Percentiles rank a stretch among this genome's conserved stretches.
Conservation (phyloP, 2,329 filamentous ascomycete genomes). For the Eutypa lata region DNA sequence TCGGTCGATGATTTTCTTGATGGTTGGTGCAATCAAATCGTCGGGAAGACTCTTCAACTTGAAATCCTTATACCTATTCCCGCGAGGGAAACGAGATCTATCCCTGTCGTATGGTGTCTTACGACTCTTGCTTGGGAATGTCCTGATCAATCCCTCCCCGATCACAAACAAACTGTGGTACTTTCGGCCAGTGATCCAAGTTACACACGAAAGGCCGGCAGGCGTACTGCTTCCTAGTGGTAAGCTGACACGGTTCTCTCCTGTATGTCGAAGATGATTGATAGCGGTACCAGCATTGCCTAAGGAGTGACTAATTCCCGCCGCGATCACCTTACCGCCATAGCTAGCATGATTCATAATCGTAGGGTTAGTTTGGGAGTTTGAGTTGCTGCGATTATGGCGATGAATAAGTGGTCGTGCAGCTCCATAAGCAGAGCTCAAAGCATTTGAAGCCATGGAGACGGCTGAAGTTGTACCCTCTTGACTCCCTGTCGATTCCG, state of each 20-base stretch:
- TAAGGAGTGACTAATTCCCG: slow-evolving; percentile 70
- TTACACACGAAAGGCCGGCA: slow-evolving; percentile 58
- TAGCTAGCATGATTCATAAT: slow-evolving; percentile 63
- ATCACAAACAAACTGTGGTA: slow-evolving; percentile 63
- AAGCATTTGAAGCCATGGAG: slow-evolving; percentile 66
- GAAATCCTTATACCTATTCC: slow-evolving; percentile 62
- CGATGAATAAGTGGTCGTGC: slow-evolving; percentile 58
- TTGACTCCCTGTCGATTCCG: slow-evolving; percentile 43
- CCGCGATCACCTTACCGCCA: slow-evolving; percentile 68
- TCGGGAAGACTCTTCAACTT: slow-evolving; percentile 63
- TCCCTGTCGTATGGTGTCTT: slow-evolving; percentile 52
- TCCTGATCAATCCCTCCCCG: slow-evolving; percentile 62
- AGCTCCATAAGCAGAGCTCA: slow-evolving; percentile 68
- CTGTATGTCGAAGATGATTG: slow-evolving; percentile 69
- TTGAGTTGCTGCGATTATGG: slow-evolving; percentile 50
- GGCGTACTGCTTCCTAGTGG: slow-evolving; percentile 51
- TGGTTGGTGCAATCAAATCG: slow-evolving; percentile 52
- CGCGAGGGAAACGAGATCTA: slow-evolving; percentile 50
- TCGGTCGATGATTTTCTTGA: slow-evolving; percentile 54
- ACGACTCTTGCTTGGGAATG: slow-evolving; percentile 59
- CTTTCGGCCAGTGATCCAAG: slow-evolving; percentile 62
- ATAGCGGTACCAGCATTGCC: slow-evolving; percentile 69
- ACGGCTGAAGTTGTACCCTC: slow-evolving; percentile 55
- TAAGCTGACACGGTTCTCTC: slow-evolving; percentile 71
- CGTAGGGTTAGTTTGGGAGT: slow-evolving; percentile 38